Evolutionary conservation across 768 basidiomycete genomes (phyloP).

Genomic region (Termitomyces eurrhizus): DNA sequence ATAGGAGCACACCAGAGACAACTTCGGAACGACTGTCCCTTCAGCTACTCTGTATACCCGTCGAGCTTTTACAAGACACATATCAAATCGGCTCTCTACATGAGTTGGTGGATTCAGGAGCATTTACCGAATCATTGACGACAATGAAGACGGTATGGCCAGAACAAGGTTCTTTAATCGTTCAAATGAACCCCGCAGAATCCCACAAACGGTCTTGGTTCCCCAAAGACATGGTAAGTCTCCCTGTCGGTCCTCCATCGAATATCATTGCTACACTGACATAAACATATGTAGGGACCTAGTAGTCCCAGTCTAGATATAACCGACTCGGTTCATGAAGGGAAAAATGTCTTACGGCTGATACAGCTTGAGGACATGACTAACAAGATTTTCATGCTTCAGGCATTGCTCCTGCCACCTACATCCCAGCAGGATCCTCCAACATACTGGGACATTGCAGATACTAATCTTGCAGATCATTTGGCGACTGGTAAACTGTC

Average conservation of each 20-base stretch:
- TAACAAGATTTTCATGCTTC: slow-evolving; percentile 41
- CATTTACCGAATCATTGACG: slow-evolving; percentile 21
- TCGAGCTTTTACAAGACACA: slow-evolving; percentile 19
- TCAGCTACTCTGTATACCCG: slow-evolving; percentile 31
- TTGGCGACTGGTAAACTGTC: not conserved
- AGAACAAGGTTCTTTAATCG: slow-evolving; percentile 36
- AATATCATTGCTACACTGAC: not conserved
- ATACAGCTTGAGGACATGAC: slow-evolving; percentile 44
- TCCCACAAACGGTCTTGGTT: slow-evolving; percentile 34
- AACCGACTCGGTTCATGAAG: slow-evolving; percentile 35
- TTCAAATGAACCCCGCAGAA: slow-evolving; percentile 39
- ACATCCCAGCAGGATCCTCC: not conserved
- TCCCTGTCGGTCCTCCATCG: not conserved
- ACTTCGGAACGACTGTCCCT: slow-evolving; percentile 23
- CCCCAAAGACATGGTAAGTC: slow-evolving; percentile 39
- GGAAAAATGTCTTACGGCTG: slow-evolving; percentile 45
- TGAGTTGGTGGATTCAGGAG: slow-evolving; percentile 18
- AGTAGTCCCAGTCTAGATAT: slow-evolving; percentile 31
- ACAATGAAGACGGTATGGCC: slow-evolving; percentile 39
- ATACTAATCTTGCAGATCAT: not conserved
- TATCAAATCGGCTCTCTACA: slow-evolving; percentile 10
- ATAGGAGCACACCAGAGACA: not conserved
- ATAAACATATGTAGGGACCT: slow-evolving; percentile 20
- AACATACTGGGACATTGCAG: slow-evolving; percentile 4
- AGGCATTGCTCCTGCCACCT: slow-evolving; percentile 23